These are phyloP conservation scores for Steccherinum ochraceum DNA, from an alignment of 768 basidiomycete genomes.

Conservation along the genomic window DNA sequence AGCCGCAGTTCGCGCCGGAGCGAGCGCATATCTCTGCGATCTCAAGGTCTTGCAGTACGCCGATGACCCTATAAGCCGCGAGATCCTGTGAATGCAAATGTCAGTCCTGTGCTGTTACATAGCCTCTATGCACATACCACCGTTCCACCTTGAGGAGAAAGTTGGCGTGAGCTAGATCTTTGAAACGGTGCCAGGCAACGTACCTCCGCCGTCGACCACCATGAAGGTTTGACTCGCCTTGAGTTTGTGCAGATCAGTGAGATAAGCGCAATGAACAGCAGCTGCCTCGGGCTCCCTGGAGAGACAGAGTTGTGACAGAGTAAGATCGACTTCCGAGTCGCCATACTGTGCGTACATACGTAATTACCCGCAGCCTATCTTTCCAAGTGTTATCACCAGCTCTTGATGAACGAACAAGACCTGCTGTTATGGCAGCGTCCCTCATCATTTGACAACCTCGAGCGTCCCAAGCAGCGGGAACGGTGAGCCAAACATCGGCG, in stretches of 20 bases:
- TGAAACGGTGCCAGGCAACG: no score
- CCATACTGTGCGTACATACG: constrained; percentile 31
- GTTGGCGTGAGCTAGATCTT: no score
- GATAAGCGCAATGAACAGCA: constrained; percentile 83
- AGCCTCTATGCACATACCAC: constrained; percentile 34
- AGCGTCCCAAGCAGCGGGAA: constrained; percentile 89
- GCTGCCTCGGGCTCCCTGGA: constrained; percentile 73
- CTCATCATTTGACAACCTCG: constrained; percentile 83
- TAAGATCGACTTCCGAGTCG: neutral
- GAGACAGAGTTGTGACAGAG: neutral
- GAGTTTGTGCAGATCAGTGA: constrained; percentile 75
- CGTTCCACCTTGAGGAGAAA: constrained; percentile 51
- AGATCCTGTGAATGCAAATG: constrained; percentile 26
- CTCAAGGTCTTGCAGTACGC: constrained; percentile 74
- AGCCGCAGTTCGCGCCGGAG: constrained; percentile 83
- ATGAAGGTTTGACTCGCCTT: constrained; percentile 81
- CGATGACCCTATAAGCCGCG: constrained; percentile 60
- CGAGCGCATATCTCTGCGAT: constrained; percentile 89
- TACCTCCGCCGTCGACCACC: constrained; percentile 73
- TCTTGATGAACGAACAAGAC: constrained; percentile 64
- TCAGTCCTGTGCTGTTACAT: neutral
- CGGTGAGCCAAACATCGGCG: constrained; percentile 81
- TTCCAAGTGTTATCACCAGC: constrained; percentile 73
- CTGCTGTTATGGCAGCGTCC: constrained; percentile 74
- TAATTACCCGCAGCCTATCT: constrained; percentile 79